Conservation (phyloP, 768 basidiomycete genomes). For the Leccinum incarnatum region DNA sequence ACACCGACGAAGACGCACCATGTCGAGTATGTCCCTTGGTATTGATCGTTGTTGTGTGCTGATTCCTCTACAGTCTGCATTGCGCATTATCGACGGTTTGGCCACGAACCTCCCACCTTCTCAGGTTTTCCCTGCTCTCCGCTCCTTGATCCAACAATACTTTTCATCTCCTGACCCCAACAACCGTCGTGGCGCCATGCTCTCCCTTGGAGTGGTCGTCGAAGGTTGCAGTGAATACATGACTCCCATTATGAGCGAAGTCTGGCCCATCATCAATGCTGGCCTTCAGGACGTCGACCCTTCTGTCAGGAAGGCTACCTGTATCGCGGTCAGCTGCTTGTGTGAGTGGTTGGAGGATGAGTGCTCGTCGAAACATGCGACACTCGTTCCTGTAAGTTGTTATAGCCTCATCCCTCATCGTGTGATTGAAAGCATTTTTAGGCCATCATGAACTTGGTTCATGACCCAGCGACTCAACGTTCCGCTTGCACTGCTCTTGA, state of each 20-base stretch:
- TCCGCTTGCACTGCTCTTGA: conserved; percentile 97
- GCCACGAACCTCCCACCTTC: conserved; percentile 89
- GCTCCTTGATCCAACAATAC: conserved; percentile 77
- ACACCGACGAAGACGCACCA: conserved; percentile 90
- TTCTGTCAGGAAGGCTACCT: conserved; percentile 91
- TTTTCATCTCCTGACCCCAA: conserved; percentile 76
- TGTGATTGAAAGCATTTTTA: conserved; percentile 26
- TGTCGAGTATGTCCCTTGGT: conserved; percentile 62
- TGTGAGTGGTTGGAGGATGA: conserved; percentile 98
- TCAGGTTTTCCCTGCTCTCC: conserved; percentile 94
- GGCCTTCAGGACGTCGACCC: conserved; percentile 84
- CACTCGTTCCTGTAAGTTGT: conserved; percentile 77
- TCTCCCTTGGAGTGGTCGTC: conserved; percentile 91
- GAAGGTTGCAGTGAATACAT: conserved; percentile 99
- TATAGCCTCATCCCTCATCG: background rate
- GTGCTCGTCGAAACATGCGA: conserved; percentile 75
- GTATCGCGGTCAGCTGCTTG: conserved; percentile 90
- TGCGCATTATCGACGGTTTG: conserved; percentile 91
- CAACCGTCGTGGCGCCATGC: conserved; percentile 87
- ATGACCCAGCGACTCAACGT: conserved; percentile 82
- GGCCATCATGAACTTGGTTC: conserved; percentile 90
- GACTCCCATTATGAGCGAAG: conserved; percentile 84
- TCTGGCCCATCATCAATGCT: conserved; percentile 92
- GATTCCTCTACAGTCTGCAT: conserved; percentile 61
- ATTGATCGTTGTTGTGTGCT: background rate